phyloP scores from a whole-genome alignment of 371 early-diverging fungal species.

The Smittium mucronatum region DNA sequence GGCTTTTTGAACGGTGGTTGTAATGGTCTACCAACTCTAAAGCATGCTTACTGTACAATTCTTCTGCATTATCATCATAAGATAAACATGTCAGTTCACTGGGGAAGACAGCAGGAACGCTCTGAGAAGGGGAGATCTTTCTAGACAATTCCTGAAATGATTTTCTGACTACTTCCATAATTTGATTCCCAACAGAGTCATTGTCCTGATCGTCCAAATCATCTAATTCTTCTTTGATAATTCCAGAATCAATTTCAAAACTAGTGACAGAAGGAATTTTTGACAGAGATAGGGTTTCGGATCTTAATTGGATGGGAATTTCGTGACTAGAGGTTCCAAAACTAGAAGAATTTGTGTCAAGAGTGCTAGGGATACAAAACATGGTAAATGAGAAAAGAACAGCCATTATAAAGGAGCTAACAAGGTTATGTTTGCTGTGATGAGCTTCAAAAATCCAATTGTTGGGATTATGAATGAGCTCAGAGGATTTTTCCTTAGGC shows the following conservation, averaged over 20 bases:
- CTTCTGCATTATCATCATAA: too few relatives aligned
- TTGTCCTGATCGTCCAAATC: too few relatives aligned
- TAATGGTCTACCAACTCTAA: too few relatives aligned
- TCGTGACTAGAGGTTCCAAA: conserved; percentile 9
- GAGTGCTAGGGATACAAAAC: conserved; percentile 24
- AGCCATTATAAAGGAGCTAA: conserved; percentile 29
- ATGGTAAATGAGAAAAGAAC: conserved; percentile 30
- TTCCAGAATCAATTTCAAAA: too few relatives aligned
- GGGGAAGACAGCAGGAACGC: not conserved
- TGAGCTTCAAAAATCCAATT: conserved; percentile 3
- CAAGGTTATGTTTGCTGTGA: conserved; percentile 17
- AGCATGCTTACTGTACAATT: too few relatives aligned
- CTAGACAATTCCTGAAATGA: conserved; percentile 24
- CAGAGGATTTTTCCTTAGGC: not conserved
- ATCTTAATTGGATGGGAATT: conserved; percentile 12
- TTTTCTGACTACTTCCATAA: conserved; percentile 25
- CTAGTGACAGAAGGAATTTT: not conserved
- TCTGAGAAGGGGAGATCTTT: conserved; percentile 12
- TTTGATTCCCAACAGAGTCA: conserved; percentile 10
- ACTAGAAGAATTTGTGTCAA: conserved; percentile 18
- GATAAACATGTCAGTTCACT: too few relatives aligned
- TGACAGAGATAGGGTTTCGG: conserved; percentile 11
- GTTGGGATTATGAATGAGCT: not conserved
- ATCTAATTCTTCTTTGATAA: not conserved
- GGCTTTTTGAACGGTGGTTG: too few relatives aligned